These are phyloP conservation scores for Colletotrichum tabaci DNA, from an alignment of 2,329 filamentous ascomycete genomes.

Conservation along the genomic window DNA sequence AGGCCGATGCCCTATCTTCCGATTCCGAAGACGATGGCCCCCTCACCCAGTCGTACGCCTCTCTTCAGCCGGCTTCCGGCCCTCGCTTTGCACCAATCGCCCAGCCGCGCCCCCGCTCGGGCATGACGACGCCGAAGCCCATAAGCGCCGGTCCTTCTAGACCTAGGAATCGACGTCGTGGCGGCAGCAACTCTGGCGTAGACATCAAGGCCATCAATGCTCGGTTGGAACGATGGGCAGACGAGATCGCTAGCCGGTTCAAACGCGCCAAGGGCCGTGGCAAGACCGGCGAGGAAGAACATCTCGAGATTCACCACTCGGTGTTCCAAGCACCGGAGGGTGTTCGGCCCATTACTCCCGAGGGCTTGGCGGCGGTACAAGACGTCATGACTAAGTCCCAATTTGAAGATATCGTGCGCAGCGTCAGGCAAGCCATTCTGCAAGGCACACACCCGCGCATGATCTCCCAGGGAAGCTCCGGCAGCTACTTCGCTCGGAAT, in stretches of 20 bases:
- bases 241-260: constrained; percentile 97
- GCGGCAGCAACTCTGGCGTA: constrained; percentile 85
- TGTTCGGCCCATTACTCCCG: constrained; percentile 82
- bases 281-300: constrained; percentile 83
- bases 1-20: constrained; percentile 83
- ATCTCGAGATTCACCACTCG: constrained; percentile 95
- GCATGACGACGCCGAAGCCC: constrained; percentile 70
- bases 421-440: constrained; percentile 90
- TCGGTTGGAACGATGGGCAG: constrained; percentile 93
- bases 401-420: constrained; percentile 91
- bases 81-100: constrained; percentile 76
- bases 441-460: constrained; percentile 93
- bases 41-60: constrained; percentile 67
- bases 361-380: constrained; percentile 76
- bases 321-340: constrained; percentile 96
- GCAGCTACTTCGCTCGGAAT: constrained; percentile 97
- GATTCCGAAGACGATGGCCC: constrained; percentile 78
- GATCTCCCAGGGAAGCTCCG: constrained; percentile 97
- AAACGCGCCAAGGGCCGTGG: constrained; percentile 86
- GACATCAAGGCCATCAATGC: constrained; percentile 99
- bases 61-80: constrained; percentile 71
- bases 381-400: constrained; percentile 82
- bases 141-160: constrained; percentile 49
- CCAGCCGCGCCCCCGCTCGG: constrained; percentile 73
- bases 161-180: constrained; percentile 62